Evolutionary conservation across 2,329 filamentous ascomycete genomes (phyloP).

Genomic region (Tolypocladium endophyticum): DNA sequence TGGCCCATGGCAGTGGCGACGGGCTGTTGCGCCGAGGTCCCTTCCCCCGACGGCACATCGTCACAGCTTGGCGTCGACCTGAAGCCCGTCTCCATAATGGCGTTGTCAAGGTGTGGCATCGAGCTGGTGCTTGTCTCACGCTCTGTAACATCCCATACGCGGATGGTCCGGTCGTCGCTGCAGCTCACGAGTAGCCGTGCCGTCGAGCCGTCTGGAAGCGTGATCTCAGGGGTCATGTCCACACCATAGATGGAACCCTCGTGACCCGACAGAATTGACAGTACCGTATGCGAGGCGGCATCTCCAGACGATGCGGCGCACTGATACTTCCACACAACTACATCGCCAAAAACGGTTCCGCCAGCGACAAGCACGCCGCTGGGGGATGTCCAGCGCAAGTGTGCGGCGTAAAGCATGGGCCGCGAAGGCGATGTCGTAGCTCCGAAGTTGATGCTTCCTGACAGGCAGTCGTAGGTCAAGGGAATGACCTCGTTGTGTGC

Average conservation of each 20-base stretch:
- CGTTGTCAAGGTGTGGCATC: not conserved
- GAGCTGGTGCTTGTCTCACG: constrained; percentile 11
- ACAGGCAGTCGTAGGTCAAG: constrained; percentile 24
- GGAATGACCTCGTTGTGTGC: constrained; percentile 75
- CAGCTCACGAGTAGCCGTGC: constrained; percentile 73
- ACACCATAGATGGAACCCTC: constrained; percentile 94
- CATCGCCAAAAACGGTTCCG: constrained; percentile 90
- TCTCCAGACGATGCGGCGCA: not conserved
- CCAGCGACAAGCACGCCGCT: constrained; percentile 64
- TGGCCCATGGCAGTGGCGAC: constrained; percentile 77
- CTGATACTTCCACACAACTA: constrained; percentile 74
- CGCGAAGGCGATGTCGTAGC: constrained; percentile 54
- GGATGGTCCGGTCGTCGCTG: constrained; percentile 85
- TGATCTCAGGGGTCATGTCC: constrained; percentile 54
- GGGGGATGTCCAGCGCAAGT: constrained; percentile 51
- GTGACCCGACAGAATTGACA: constrained; percentile 55
- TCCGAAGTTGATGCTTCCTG: constrained; percentile 29
- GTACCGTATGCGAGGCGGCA: constrained; percentile 20
- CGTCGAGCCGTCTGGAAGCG: constrained; percentile 21
- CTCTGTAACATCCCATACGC: constrained; percentile 74
- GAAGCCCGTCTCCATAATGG: constrained; percentile 48
- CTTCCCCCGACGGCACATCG: constrained; percentile 3
- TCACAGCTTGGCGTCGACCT: constrained; percentile 23
- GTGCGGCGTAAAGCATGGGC: constrained; percentile 81
- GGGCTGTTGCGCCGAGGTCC: constrained; percentile 23